A percentile compares a stretch with the other conserved stretches of the same genome.
These are phyloP conservation scores for Nemania abortiva DNA, from an alignment of 2,329 filamentous ascomycete species.

Conservation along the genomic window DNA sequence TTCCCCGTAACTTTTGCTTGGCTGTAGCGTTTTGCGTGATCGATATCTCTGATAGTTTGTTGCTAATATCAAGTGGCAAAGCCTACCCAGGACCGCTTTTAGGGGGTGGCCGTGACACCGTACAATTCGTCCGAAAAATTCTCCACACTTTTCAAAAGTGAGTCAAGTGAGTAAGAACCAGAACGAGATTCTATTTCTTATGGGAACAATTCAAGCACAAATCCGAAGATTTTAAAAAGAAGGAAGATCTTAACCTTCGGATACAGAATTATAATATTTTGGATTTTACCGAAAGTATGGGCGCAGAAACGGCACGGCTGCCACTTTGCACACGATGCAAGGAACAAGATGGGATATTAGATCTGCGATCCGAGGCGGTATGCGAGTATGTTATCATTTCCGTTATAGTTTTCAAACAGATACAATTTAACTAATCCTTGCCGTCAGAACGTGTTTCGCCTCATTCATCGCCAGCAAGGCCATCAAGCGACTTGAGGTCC, in stretches of 20 bases:
- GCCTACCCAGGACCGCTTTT: constrained; percentile 32
- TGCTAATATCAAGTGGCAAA: constrained; percentile 20
- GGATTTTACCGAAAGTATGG: constrained; percentile 37
- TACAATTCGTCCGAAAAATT: constrained; percentile 18
- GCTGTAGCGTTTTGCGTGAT: neutral
- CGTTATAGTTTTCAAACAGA: neutral
- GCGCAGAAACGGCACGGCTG: constrained; percentile 33
- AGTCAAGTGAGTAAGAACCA: constrained; percentile 16
- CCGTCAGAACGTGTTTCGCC: constrained; percentile 76
- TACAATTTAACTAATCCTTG: neutral
- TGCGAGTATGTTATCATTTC: constrained; percentile 43
- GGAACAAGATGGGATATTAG: constrained; percentile 47
- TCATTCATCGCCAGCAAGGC: constrained; percentile 83
- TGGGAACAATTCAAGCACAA: neutral
- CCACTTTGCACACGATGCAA: constrained; percentile 52
- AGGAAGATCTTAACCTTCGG: neutral
- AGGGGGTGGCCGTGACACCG: constrained; percentile 8
- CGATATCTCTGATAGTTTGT: neutral
- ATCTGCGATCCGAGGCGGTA: constrained; percentile 50
- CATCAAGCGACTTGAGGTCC: constrained; percentile 74
- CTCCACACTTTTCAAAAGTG: constrained; percentile 29
- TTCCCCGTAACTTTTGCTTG: neutral
- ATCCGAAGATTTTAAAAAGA: neutral
- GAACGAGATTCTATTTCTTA: neutral
- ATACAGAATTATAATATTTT: neutral